Conservation (phyloP, 2,329 filamentous ascomycete species). For the Cyphellophora attinorum region DNA sequence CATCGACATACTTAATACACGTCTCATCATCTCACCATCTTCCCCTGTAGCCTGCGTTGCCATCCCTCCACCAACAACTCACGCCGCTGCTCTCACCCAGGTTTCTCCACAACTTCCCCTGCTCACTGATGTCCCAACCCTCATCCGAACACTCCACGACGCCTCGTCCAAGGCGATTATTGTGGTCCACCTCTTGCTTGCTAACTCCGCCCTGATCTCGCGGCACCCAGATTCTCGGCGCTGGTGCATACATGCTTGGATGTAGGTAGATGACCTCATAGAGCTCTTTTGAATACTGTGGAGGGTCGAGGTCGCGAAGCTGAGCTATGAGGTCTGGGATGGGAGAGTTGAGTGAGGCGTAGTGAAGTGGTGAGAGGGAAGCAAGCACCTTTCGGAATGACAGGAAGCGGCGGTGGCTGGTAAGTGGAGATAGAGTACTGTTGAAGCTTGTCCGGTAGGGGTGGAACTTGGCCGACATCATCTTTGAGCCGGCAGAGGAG, state of each 20-base stretch:
- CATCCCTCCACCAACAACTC: too few relatives aligned
- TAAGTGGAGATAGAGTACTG: background rate
- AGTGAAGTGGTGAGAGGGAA: constrained; percentile 24
- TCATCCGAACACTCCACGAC: constrained; percentile 68
- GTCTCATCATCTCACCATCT: too few relatives aligned
- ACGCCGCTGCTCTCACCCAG: too few relatives aligned
- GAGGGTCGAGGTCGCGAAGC: constrained; percentile 47
- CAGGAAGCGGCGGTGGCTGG: constrained; percentile 11
- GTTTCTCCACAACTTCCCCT: constrained; percentile 55
- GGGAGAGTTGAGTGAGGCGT: constrained; percentile 44
- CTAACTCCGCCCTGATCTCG: constrained; percentile 65
- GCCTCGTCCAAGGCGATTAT: constrained; percentile 46
- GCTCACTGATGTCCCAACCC: constrained; percentile 58
- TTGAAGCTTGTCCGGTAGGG: background rate
- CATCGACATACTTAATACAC: too few relatives aligned
- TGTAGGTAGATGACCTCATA: constrained; percentile 62
- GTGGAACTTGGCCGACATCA: background rate
- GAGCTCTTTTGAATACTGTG: constrained; percentile 53
- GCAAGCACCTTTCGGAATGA: constrained; percentile 60
- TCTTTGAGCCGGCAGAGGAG: background rate
- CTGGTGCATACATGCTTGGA: constrained; percentile 53
- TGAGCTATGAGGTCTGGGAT: background rate
- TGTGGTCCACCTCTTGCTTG: constrained; percentile 65
- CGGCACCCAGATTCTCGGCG: constrained; percentile 72
- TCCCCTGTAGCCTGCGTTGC: too few relatives aligned